Evolutionary conservation across 2,329 filamentous ascomycete species (phyloP).

Genomic region (Aspergillus intermedius): DNA sequence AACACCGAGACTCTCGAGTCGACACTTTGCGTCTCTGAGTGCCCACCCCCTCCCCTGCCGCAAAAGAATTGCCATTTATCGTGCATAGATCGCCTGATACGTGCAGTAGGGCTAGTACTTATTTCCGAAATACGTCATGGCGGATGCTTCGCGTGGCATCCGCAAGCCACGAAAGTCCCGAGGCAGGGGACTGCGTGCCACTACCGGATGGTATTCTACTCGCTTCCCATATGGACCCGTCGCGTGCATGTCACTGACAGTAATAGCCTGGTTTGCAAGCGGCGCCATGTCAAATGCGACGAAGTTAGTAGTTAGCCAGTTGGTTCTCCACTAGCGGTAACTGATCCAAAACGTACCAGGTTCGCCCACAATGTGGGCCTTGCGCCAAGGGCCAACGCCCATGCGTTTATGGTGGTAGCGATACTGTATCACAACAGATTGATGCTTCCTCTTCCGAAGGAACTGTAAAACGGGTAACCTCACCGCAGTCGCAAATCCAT

Average conservation of each 20-base stretch:
- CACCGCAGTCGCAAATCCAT: constrained; percentile 2
- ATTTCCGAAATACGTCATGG: constrained; percentile 2
- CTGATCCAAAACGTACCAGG: constrained; percentile 4
- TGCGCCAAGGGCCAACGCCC: constrained; percentile 21
- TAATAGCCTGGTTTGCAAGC: constrained; percentile 21
- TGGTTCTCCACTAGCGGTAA: not conserved
- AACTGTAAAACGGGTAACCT: not conserved
- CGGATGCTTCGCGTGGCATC: constrained; percentile 7
- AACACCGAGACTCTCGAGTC: not conserved
- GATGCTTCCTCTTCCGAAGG: not conserved
- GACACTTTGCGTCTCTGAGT: not conserved
- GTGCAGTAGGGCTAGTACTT: not conserved
- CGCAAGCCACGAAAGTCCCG: constrained; percentile 20
- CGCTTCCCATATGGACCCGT: not conserved
- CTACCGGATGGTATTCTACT: constrained; percentile 20
- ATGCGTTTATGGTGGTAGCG: constrained; percentile 14
- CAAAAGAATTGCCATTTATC: not conserved
- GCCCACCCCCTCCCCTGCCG: not conserved
- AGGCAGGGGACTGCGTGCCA: constrained; percentile 22
- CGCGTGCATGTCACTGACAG: not conserved
- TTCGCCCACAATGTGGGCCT: constrained; percentile 20
- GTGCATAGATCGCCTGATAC: not conserved
- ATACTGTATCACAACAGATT: not conserved
- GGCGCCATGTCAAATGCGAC: constrained; percentile 26
- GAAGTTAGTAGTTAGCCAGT: constrained; percentile 12